Base-by-base conservation (phyloP, 495 filamentous ascomycete species). In the Talaromyces proteolyticus region DNA sequence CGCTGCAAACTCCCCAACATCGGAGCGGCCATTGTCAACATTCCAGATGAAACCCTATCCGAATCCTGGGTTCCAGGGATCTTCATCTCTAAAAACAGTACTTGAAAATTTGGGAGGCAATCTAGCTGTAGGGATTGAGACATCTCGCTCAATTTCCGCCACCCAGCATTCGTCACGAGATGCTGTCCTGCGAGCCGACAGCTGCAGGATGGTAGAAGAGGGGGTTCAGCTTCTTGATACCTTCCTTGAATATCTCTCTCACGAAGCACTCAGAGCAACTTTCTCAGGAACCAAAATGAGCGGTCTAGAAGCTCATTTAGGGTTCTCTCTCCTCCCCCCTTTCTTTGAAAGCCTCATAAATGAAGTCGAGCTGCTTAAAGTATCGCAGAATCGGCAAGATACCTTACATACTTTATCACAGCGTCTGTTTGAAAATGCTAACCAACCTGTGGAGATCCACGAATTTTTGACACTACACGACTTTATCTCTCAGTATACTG, bases 1-100 rank as follows among this genome's bases (percentile, higher is more conserved):
- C 2, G 7, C 36, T 1, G 12, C 34, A 20, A 49, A 40, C 38
- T 34, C 19, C 34, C 20, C 18, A 1, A 39, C 20, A n/a, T 34
- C 47, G 14, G 47, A 49, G 3, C 37, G 20, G 40, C 47, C 47
- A 49, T 18, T 49, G 37, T 34, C 47, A 4, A 49, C 47, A 19
- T 49, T 49, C 60, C 21, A 56, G 58, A 29, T 60, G 59, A 42
- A 65, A 63, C 58, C 57, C 20, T 71, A 72, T 51, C 70, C 69
- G 1, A 74, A 74, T 36, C 70, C 70, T 2, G 70, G 70, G 16
- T 72, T 64, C 53, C 52, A 72, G 23, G 70, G 69, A 6, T 65
- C 61, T n/a, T 70, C 68, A 18, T 49, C 47, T 24, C 36, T 49
- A 8, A 49, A 49, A 22, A 49, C 47, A 19, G 69, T 74, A 40